Percentiles rank a stretch among this genome's conserved stretches.
phyloP scores from a whole-genome alignment of 495 filamentous ascomycete species.

The Penicillium macrosclerotiorum region DNA sequence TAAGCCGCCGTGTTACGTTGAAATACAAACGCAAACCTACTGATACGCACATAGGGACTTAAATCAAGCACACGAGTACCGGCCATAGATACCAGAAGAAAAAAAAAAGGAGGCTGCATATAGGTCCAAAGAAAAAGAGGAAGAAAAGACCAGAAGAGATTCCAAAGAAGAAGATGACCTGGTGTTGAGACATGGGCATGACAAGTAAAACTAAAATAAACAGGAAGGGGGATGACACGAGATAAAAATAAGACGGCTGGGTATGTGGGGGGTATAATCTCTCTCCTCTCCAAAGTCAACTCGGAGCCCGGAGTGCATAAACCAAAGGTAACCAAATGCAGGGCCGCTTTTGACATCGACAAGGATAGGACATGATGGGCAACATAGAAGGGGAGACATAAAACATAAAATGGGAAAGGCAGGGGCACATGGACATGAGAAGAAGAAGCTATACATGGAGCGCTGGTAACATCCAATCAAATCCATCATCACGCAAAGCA shows the following conservation, averaged over 20 bases:
- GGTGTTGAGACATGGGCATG: conserved; percentile 21
- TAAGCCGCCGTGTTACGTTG: too few relatives aligned
- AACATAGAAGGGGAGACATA: neutral
- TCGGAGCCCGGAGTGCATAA: conserved; percentile 5
- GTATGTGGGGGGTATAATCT: conserved; percentile 4
- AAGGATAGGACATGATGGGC: neutral
- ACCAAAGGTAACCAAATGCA: conserved; percentile 11
- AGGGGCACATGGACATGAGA: neutral
- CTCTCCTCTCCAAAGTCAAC: conserved; percentile 2
- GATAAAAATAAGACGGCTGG: neutral
- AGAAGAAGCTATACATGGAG: conserved; percentile 22
- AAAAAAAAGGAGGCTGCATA: too few relatives aligned
- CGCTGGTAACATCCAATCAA: conserved; percentile 15
- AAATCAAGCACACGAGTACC: too few relatives aligned
- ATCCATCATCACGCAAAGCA: conserved; percentile 21
- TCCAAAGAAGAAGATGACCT: conserved; percentile 22
- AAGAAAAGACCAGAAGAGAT: too few relatives aligned
- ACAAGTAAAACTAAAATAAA: conserved; percentile 22
- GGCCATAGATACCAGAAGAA: too few relatives aligned
- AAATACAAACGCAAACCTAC: too few relatives aligned
- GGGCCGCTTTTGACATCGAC: neutral
- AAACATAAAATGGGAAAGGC: neutral
- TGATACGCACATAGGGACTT: too few relatives aligned
- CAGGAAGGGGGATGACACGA: conserved; percentile 16
- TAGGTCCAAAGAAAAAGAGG: too few relatives aligned